Percentiles rank a stretch among this genome's conserved stretches.
These are phyloP conservation scores for Taiozyma sp. DNA, from an alignment of 1,139 yeast species.

Conservation along the genomic window DNA sequence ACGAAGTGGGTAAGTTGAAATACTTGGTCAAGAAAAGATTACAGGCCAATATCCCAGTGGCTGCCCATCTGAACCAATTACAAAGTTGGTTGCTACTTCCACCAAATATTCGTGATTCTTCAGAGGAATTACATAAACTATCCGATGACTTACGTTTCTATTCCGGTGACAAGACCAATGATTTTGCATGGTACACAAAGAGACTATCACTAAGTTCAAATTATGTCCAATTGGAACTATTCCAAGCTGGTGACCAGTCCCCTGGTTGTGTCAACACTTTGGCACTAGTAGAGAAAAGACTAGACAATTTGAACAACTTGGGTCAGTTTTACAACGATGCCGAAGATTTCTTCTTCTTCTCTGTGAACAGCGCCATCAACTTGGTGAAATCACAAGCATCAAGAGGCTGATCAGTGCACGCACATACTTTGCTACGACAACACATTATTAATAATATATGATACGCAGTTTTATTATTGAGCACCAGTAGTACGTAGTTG, in stretches of 20 bases:
- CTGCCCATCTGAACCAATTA: conserved; percentile 33
- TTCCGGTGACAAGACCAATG: conserved; percentile 79
- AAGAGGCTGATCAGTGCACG: conserved; percentile 43
- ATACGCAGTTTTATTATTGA: background rate
- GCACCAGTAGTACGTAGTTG: conserved; percentile 31
- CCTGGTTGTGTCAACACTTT: conserved; percentile 48
- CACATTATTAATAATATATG: background rate
- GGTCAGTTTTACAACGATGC: conserved; percentile 58
- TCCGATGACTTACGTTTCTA: conserved; percentile 80
- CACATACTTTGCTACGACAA: background rate
- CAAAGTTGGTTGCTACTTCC: conserved; percentile 31
- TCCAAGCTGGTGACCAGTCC: conserved; percentile 76
- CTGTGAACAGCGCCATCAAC: conserved; percentile 60
- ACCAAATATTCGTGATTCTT: conserved; percentile 25
- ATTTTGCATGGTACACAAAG: conserved; percentile 91
- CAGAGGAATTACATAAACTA: conserved; percentile 66
- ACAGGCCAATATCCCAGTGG: conserved; percentile 51
- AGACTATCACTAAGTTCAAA: conserved; percentile 64
- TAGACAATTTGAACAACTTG: conserved; percentile 45
- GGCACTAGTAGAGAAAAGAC: conserved; percentile 57
- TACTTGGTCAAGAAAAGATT: conserved; percentile 58
- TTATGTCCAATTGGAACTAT: conserved; percentile 70
- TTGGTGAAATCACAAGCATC: conserved; percentile 63
- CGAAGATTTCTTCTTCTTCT: conserved; percentile 74
- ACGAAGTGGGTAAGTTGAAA: conserved; percentile 32